Evolutionary conservation across 768 basidiomycete genomes (phyloP), one percentile per base, ranked within the genome.

Genomic region (Tricholoma matsutake): DNA sequence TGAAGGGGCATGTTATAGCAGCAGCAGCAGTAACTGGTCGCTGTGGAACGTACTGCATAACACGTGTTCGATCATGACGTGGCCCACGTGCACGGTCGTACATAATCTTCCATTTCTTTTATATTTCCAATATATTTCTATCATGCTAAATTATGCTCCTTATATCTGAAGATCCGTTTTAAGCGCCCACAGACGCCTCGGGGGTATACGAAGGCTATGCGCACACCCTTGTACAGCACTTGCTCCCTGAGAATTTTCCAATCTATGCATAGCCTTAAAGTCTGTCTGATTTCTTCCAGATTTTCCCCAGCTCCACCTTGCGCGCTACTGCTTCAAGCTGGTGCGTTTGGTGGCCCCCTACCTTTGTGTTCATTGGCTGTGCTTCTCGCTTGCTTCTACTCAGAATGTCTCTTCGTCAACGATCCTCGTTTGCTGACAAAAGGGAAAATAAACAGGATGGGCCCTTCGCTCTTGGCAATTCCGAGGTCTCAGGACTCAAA

Each of bases 1-100:
- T 79, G 74, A 66, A 81, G 68, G 56, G 85, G 83, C 83, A 88
- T 84, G 62, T 61, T 59, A 13, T 64, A 7, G 18, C 18, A 37
- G 37, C n/a, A n/a, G n/a, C n/a, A n/a, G n/a, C n/a, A n/a, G n/a
- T n/a, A n/a, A n/a, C n/a, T 25, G 22, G 22, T 25, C 13, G n/a
- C 13, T 16, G 39, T 16, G 39, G n/a, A 25, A 25, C 22, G 22
- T 25, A 25, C 22, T 25, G 16, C 14, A 6, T 2, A n/a, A 2
- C n/a, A 41, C 39, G 39, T 41, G 39, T 41, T 13, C 39, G 39
- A 41, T 41, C 39, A 41, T 41, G 39, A 41, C 39, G 35, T 14
- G 35, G 14, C 35, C 35, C 35, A 37, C 35, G 34, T 13, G 34
- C n/a, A 25, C 22, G 22, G 22, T n/a, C n/a, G n/a, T n/a, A n/a